A percentile compares a stretch with the other conserved stretches of the same genome.
Evolutionary conservation across 164 flowering plant genomes (phyloP).

Genomic region (Umbellularia californica): DNA sequence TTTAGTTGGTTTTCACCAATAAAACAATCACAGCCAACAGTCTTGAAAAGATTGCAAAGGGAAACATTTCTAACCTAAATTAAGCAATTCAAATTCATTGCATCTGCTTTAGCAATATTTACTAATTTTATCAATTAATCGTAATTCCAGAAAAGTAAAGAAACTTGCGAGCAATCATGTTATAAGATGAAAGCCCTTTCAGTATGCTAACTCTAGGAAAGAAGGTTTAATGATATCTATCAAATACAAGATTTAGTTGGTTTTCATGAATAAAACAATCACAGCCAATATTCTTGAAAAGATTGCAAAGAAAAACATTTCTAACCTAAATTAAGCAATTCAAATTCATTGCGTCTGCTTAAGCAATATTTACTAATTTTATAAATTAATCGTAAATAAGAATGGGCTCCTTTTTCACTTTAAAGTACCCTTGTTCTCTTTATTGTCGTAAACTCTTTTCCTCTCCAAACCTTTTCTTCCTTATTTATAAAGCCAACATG

Average conservation of each 20-base stretch:
- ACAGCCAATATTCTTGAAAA: no score
- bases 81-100: background rate
- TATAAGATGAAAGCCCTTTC: background rate
- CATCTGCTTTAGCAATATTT: background rate
- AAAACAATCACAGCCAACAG: no score
- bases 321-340: background rate
- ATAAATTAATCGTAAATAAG: no score
- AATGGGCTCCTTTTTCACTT: background rate
- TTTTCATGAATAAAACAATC: no score
- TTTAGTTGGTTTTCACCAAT: no score
- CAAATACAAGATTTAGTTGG: no score
- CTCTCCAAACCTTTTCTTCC: background rate
- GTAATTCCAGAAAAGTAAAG: background rate
- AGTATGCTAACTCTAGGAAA: background rate
- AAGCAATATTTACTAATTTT: background rate
- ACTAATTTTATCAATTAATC: background rate
- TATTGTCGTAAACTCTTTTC: background rate
- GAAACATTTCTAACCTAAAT: no score
- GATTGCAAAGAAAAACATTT: no score
- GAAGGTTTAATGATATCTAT: background rate
- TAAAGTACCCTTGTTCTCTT: background rate
- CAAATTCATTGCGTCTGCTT: background rate
- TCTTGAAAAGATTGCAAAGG: no score
- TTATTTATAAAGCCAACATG: background rate
- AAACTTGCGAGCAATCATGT: slow-evolving; percentile 2